These are phyloP conservation scores for Ogataea zsoltii DNA, from an alignment of 805 yeast species.

Conservation along the genomic window DNA sequence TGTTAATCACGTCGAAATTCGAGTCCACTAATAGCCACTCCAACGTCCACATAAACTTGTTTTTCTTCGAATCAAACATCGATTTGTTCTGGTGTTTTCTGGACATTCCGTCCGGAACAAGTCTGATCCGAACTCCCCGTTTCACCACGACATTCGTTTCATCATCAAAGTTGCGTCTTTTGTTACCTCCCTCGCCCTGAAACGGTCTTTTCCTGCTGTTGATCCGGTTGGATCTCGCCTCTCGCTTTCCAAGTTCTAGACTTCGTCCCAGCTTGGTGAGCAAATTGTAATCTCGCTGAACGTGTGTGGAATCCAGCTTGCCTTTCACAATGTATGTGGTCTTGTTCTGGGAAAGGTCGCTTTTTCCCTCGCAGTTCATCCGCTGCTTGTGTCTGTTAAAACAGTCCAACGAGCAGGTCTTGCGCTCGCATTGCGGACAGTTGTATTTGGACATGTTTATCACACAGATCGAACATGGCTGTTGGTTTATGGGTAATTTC, in stretches of 20 bases:
- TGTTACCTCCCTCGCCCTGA: slow-evolving; percentile 19
- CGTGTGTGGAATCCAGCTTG: slow-evolving; percentile 47
- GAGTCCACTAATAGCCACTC: slow-evolving; percentile 59
- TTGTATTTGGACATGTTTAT: slow-evolving; percentile 54
- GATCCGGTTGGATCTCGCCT: slow-evolving; percentile 48
- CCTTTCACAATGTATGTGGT: slow-evolving; percentile 54
- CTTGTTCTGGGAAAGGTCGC: slow-evolving; percentile 44
- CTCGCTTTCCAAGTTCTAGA: slow-evolving; percentile 58
- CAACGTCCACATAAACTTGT: slow-evolving; percentile 73
- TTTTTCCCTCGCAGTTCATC: slow-evolving; percentile 63
- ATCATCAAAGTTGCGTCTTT: slow-evolving; percentile 31
- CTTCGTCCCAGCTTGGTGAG: slow-evolving; percentile 59
- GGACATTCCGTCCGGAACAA: slow-evolving; percentile 74
- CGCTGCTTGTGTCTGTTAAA: slow-evolving; percentile 67
- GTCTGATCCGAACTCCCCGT: slow-evolving; percentile 66
- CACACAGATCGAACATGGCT: slow-evolving; percentile 48
- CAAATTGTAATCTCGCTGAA: slow-evolving; percentile 85
- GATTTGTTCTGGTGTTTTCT: slow-evolving; percentile 64
- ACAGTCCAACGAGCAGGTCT: slow-evolving; percentile 72
- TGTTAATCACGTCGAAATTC: slow-evolving; percentile 15
- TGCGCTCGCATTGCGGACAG: slow-evolving; percentile 74
- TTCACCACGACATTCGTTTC: slow-evolving; percentile 37
- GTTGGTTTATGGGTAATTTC: slow-evolving; percentile 3
- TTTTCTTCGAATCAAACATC: slow-evolving; percentile 63
- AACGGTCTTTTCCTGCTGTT: slow-evolving; percentile 22